Conservation (phyloP, 805 yeast genomes). For the Torulaspora delbrueckii region DNA sequence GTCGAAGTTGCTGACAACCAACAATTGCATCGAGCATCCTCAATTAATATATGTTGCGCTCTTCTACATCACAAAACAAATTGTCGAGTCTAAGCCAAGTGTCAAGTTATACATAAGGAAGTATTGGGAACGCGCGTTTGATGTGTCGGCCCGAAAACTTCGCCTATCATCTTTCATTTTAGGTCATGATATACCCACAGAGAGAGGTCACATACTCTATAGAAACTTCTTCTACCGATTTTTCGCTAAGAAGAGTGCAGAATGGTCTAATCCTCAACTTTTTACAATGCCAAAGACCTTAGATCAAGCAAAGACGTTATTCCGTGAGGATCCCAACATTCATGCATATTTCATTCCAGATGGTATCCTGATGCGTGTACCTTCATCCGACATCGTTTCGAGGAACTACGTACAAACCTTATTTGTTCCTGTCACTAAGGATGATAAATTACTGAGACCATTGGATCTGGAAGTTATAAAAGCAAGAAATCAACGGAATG, state of each 20-base stretch:
- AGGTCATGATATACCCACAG: conserved; percentile 55
- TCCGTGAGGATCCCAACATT: conserved; percentile 39
- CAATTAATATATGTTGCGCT: conserved; percentile 7
- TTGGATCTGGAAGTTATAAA: conserved; percentile 28
- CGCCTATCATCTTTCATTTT: conserved; percentile 79
- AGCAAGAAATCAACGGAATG: conserved; percentile 35
- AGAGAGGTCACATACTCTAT: conserved; percentile 64
- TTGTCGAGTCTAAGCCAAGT: conserved; percentile 26
- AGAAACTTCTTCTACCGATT: conserved; percentile 45
- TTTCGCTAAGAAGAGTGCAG: conserved; percentile 34
- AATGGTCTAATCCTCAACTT: conserved; percentile 45
- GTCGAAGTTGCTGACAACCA: conserved; percentile 19
- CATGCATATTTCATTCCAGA: conserved; percentile 67
- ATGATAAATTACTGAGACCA: conserved; percentile 55
- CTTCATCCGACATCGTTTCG: conserved; percentile 72
- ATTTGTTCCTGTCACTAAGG: conserved; percentile 79
- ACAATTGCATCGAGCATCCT: conserved; percentile 6
- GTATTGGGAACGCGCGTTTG: conserved; percentile 63
- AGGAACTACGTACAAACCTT: conserved; percentile 57
- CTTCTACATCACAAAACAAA: conserved; percentile 21
- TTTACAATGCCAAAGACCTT: conserved; percentile 52
- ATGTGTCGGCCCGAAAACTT: conserved; percentile 48
- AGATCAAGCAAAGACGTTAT: conserved; percentile 42
- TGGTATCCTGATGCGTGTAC: conserved; percentile 82
- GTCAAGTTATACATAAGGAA: conserved; percentile 38